These are phyloP conservation scores for Oryza brachyantha DNA, from an alignment of 176 grass and related monocot genomes.

Conservation along the genomic window DNA sequence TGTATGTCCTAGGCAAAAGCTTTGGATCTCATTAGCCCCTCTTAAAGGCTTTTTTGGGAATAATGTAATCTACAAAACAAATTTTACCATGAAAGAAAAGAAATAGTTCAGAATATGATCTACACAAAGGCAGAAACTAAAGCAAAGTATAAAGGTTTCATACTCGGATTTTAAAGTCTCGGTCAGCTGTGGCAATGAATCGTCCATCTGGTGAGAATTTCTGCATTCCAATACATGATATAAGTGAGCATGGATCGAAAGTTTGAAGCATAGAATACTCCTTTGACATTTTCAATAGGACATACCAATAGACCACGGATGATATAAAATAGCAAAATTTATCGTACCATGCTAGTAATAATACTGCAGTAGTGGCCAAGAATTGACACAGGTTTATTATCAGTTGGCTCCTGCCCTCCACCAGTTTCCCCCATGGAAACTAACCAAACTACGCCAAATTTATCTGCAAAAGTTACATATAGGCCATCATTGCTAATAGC, in stretches of 20 bases:
- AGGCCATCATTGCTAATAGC: slow-evolving; percentile 54
- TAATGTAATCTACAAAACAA: slow-evolving; percentile 62
- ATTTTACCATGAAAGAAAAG: slow-evolving; percentile 19
- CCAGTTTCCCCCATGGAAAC: slow-evolving; percentile 34
- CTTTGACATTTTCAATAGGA: not conserved
- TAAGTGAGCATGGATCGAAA: not conserved
- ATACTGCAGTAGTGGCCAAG: slow-evolving; percentile 96
- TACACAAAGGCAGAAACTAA: not conserved
- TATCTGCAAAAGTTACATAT: slow-evolving; percentile 81
- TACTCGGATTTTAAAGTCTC: slow-evolving; percentile 97
- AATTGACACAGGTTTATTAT: slow-evolving; percentile 63
- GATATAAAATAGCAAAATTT: not conserved
- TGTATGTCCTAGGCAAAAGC: slow-evolving; percentile 98
- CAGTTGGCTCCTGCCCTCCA: slow-evolving; percentile 29
- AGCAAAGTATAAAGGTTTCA: slow-evolving; percentile 25
- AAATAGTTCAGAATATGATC: slow-evolving; percentile 7
- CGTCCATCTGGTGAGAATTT: slow-evolving; percentile 90
- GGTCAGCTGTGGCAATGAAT: slow-evolving; percentile 87
- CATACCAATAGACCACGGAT: not conserved
- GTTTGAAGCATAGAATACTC: not conserved
- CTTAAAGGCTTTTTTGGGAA: slow-evolving; percentile 67
- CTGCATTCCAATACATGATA: slow-evolving; percentile 39
- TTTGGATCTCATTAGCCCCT: slow-evolving; percentile 84
- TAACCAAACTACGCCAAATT: slow-evolving; percentile 88
- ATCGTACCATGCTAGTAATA: slow-evolving; percentile 83